phyloP scores from a whole-genome alignment of 495 filamentous ascomycete species.

The Penicillium diatomitis region DNA sequence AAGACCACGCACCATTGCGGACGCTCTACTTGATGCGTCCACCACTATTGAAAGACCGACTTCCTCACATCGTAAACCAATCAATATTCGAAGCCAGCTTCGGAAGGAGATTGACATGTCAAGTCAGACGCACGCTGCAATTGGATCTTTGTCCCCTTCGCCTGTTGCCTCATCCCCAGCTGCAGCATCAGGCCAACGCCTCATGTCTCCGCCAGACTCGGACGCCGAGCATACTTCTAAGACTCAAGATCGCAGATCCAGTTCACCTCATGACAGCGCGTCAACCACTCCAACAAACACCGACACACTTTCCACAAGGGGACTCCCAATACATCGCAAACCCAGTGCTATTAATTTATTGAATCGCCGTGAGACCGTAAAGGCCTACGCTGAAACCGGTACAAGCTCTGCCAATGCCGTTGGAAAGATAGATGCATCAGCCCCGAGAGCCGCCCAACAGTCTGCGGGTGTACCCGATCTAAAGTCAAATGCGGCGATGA shows the following conservation, averaged over 20 bases:
- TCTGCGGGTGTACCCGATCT: constrained; percentile 22
- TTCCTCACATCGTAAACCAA: constrained; percentile 47
- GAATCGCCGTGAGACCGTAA: constrained; percentile 65
- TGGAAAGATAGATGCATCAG: constrained; percentile 72
- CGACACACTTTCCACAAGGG: constrained; percentile 24
- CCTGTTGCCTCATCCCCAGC: constrained; percentile 33
- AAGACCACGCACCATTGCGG: constrained; percentile 68
- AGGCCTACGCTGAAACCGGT: constrained; percentile 74
- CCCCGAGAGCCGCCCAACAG: constrained; percentile 32
- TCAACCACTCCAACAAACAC: constrained; percentile 28
- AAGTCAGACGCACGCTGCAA: constrained; percentile 12
- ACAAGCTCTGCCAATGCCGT: constrained; percentile 75
- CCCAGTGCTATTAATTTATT: constrained; percentile 78
- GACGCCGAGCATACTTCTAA: constrained; percentile 25
- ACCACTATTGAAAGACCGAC: constrained; percentile 70
- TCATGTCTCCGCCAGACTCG: constrained; percentile 32
- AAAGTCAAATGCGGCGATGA: constrained; percentile 10
- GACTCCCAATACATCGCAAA: constrained; percentile 44
- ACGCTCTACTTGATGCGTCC: constrained; percentile 87
- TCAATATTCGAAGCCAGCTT: constrained; percentile 34
- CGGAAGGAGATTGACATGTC: constrained; percentile 32
- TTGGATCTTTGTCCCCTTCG: constrained; percentile 26
- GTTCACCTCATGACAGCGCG: constrained; percentile 26
- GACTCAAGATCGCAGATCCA: constrained; percentile 16
- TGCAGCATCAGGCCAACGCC: constrained; percentile 26